Conservation (phyloP, 83 land plant species). For the Thuja plicata region DNA sequence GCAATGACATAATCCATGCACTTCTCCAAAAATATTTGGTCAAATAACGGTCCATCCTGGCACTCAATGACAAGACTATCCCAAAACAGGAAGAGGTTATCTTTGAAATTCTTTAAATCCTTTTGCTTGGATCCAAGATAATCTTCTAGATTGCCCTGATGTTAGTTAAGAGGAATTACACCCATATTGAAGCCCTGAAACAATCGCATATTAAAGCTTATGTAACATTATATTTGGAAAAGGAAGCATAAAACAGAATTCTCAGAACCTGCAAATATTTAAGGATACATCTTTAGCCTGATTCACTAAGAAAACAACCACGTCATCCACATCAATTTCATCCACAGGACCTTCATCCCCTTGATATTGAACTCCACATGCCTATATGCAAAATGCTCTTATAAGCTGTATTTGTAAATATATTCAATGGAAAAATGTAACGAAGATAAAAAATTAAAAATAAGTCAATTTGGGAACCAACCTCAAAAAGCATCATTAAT, state of each 20-base stretch:
- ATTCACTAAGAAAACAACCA: conserved; percentile 71
- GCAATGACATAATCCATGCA: conserved; percentile 94
- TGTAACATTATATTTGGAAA: background rate
- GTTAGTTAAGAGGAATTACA: conserved; percentile 7
- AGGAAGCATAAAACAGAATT: background rate
- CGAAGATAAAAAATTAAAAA: background rate
- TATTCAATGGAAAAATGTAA: background rate
- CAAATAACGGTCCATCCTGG: conserved; percentile 92
- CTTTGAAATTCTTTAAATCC: conserved; percentile 84
- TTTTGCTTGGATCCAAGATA: conserved; percentile 70
- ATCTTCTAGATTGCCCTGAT: conserved; percentile 84
- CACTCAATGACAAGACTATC: conserved; percentile 81
- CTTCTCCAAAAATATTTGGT: conserved; percentile 76
- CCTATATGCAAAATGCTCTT: conserved; percentile 35
- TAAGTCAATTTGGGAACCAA: conserved; percentile 19
- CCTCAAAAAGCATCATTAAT: conserved; percentile 83
- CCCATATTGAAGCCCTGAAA: background rate
- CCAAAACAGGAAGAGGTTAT: conserved; percentile 80
- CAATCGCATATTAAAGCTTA: background rate
- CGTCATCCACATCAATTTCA: conserved; percentile 89
- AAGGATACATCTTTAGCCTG: conserved; percentile 78
- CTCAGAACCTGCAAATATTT: background rate
- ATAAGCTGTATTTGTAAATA: background rate
- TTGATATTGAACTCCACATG: conserved; percentile 82
- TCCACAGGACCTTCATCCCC: conserved; percentile 56